phyloP scores from a whole-genome alignment of 306 rosid species.

The Sophora flavescens region DNA sequence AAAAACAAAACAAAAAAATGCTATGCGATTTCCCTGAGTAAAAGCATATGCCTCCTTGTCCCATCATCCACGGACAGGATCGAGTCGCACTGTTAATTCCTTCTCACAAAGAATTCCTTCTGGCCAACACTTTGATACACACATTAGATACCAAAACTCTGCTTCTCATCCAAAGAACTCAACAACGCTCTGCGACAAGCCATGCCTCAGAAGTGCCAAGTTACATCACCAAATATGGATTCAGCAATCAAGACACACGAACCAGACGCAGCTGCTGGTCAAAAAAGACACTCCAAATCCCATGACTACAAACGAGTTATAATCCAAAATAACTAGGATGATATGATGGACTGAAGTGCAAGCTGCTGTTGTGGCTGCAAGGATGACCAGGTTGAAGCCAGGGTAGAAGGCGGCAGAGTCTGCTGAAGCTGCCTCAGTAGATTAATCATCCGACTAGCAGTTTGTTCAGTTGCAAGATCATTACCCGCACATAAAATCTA shows the following conservation, averaged over 20 bases:
- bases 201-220: slow-evolving; percentile 40
- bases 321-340: slow-evolving; percentile 59
- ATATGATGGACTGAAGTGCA: slow-evolving; percentile 88
- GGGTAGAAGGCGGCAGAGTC: slow-evolving; percentile 90
- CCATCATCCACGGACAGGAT: slow-evolving; percentile 47
- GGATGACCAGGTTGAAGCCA: slow-evolving; percentile 97
- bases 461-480: slow-evolving; percentile 90
- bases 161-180: slow-evolving; percentile 45
- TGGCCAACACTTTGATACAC: slow-evolving; percentile 38
- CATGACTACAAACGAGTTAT: slow-evolving; percentile 27
- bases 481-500: slow-evolving; percentile 91
- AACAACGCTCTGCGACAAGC: slow-evolving; percentile 39
- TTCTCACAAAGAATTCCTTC: slow-evolving; percentile 28
- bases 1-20: slow-evolving; percentile 39
- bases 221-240: slow-evolving; percentile 44
- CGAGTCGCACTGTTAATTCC: slow-evolving; percentile 26
- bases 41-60: slow-evolving; percentile 45
- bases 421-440: slow-evolving; percentile 91
- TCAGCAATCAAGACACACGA: slow-evolving; percentile 44
- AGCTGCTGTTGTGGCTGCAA: slow-evolving; percentile 97
- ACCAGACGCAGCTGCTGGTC: slow-evolving; percentile 51
- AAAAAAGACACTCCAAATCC: slow-evolving; percentile 32
- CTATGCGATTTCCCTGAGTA: slow-evolving; percentile 38
- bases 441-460: slow-evolving; percentile 81
- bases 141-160: slow-evolving; percentile 55